Evolutionary conservation across 73 alveolate genomes (phyloP).

Genomic region (Paramecium caudatum): DNA sequence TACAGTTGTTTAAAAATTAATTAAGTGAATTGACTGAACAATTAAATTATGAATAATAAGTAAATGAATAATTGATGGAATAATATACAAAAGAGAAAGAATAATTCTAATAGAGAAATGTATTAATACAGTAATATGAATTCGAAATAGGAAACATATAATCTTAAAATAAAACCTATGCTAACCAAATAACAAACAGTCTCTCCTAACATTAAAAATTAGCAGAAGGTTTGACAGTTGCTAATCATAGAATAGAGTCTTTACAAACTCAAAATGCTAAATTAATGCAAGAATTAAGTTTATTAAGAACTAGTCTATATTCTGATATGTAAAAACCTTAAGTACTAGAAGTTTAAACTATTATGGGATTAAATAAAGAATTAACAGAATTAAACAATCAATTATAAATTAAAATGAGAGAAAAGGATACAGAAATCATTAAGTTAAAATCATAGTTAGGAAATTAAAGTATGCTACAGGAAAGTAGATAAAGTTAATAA

Average conservation of each 20-base stretch:
- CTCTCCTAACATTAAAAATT: constrained; percentile 25
- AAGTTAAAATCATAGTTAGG: constrained; percentile 34
- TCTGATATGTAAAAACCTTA: constrained; percentile 31
- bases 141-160: constrained; percentile 40
- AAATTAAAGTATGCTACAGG: background rate
- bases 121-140: constrained; percentile 41
- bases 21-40: constrained; percentile 48
- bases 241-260: constrained; percentile 69
- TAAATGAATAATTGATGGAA: constrained; percentile 11
- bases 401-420: constrained; percentile 31
- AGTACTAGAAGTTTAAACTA: constrained; percentile 20
- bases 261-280: constrained; percentile 63
- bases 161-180: constrained; percentile 11
- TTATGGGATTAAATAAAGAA: constrained; percentile 51
- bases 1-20: constrained; percentile 14
- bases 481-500: constrained; percentile 9
- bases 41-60: constrained; percentile 32
- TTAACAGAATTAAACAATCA: constrained; percentile 43
- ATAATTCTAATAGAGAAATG: background rate
- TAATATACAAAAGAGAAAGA: constrained; percentile 29
- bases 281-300: constrained; percentile 45
- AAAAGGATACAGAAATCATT: constrained; percentile 17
- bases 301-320: constrained; percentile 42
- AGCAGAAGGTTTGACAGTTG: constrained; percentile 33
- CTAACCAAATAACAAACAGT: background rate